phyloP scores from a whole-genome alignment of 768 basidiomycete genomes.

The Mycena floridula region DNA sequence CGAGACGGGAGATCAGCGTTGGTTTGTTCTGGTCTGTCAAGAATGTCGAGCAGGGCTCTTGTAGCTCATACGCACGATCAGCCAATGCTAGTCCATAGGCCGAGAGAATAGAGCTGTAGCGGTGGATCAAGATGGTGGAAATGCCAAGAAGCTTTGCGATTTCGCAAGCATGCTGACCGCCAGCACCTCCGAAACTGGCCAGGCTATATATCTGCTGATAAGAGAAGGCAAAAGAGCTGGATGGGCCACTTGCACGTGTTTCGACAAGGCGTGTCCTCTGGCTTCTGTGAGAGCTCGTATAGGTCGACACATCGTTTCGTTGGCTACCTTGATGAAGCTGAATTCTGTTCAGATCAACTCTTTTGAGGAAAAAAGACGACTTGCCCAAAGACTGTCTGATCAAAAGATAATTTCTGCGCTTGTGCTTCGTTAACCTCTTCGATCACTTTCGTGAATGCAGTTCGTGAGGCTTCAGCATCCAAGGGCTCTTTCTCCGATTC shows the following conservation, averaged over 20 bases:
- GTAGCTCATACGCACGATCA: conserved; percentile 82
- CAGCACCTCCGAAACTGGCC: conserved; percentile 85
- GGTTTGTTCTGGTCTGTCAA: conserved; percentile 56
- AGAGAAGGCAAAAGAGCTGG: background rate
- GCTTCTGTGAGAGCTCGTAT: conserved; percentile 91
- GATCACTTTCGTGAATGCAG: conserved; percentile 62
- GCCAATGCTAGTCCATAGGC: conserved; percentile 93
- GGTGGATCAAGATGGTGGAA: conserved; percentile 80
- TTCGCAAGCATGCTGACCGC: conserved; percentile 91
- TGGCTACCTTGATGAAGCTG: conserved; percentile 93
- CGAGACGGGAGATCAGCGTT: conserved; percentile 57
- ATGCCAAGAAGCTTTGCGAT: conserved; percentile 85
- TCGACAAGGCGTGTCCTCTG: conserved; percentile 74
- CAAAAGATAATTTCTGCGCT: conserved; percentile 54
- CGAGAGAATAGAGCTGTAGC: conserved; percentile 88
- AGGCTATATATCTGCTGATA: conserved; percentile 36
- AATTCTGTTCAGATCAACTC: background rate
- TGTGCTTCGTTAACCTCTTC: conserved; percentile 64
- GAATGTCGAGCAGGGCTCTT: conserved; percentile 84
- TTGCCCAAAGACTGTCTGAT: conserved; percentile 88
- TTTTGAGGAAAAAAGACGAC: conserved; percentile 12
- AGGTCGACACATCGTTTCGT: conserved; percentile 94
- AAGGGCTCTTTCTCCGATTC: conserved; percentile 81
- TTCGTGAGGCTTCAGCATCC: conserved; percentile 64
- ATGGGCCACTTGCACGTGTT: conserved; percentile 49